These are phyloP conservation scores for Colletotrichum shisoi DNA, from an alignment of 2,329 filamentous ascomycete genomes.

Conservation along the genomic window DNA sequence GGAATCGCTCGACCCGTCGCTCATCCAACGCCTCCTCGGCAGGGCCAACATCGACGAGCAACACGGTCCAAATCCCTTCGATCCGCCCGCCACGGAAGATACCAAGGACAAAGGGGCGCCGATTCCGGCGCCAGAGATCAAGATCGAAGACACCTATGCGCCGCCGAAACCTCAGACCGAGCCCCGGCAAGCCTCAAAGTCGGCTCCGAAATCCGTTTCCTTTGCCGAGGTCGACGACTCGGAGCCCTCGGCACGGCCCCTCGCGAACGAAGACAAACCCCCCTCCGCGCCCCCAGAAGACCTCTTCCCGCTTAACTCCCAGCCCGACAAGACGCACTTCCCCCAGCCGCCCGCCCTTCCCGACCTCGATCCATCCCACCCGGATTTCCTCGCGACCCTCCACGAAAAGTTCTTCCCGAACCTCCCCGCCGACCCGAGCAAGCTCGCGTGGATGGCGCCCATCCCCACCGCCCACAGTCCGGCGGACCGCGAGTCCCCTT, in stretches of 20 bases:
- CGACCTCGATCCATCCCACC: slow-evolving; percentile 82
- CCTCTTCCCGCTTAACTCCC: slow-evolving; percentile 54
- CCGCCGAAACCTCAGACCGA: slow-evolving; percentile 40
- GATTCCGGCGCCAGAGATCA: slow-evolving; percentile 46
- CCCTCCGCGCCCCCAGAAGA: slow-evolving; percentile 53
- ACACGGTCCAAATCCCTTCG: slow-evolving; percentile 55
- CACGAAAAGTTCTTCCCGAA: slow-evolving; percentile 94
- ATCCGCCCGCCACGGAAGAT: slow-evolving; percentile 42
- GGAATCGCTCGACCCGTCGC: slow-evolving; percentile 73
- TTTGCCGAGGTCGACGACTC: slow-evolving; percentile 1
- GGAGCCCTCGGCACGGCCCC: slow-evolving; percentile 34
- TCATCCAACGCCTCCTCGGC: slow-evolving; percentile 79
- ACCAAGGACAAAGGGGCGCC: slow-evolving; percentile 16
- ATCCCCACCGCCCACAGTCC: slow-evolving; percentile 69
- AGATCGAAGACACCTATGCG: slow-evolving; percentile 47
- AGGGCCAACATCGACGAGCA: slow-evolving; percentile 77
- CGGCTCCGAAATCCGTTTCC: slow-evolving; percentile 11
- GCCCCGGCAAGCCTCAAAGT: slow-evolving; percentile 16
- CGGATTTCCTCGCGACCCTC: slow-evolving; percentile 82
- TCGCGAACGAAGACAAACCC: slow-evolving; percentile 53
- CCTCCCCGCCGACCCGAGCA: slow-evolving; percentile 82
- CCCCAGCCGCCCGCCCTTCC: slow-evolving; percentile 64
- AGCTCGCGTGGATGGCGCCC: slow-evolving; percentile 89
- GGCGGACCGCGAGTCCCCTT: slow-evolving; percentile 75
- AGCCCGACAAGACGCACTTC: slow-evolving; percentile 64